Conservation (phyloP, 2,329 filamentous ascomycete genomes). For the Cadophora malorum region DNA sequence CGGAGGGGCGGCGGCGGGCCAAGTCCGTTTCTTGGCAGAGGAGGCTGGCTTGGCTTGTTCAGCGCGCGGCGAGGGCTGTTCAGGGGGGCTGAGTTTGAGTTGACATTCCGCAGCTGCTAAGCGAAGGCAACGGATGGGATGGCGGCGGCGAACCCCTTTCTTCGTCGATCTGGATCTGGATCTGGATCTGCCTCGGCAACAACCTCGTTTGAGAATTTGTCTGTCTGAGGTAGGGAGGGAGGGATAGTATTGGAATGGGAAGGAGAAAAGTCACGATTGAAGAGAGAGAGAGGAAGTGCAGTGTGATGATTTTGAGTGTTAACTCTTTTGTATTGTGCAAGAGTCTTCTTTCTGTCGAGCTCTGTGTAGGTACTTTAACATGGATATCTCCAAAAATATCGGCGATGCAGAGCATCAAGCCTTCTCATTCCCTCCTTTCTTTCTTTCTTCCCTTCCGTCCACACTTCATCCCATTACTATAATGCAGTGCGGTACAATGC, state of each 20-base stretch:
- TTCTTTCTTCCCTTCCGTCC: neutral
- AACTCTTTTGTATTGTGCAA: constrained; percentile 12
- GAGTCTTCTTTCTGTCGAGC: neutral
- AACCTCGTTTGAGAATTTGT: neutral
- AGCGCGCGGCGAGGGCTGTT: constrained; percentile 4
- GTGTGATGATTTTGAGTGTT: constrained; percentile 6
- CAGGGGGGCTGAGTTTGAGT: constrained; percentile 7
- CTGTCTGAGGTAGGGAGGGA: neutral
- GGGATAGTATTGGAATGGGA: neutral
- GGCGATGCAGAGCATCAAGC: constrained; percentile 23
- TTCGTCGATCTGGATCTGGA: constrained; percentile 3
- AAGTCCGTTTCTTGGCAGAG: neutral
- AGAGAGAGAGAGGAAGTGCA: neutral
- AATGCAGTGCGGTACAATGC: constrained; percentile 10
- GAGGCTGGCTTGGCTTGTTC: neutral
- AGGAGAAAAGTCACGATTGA: neutral
- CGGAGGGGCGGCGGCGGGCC: neutral
- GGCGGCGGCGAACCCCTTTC: neutral
- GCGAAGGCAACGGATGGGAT: neutral
- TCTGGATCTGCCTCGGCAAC: constrained; percentile 7
- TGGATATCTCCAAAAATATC: neutral
- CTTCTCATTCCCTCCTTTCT: neutral
- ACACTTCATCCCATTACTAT: constrained; percentile 13
- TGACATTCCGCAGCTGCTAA: constrained; percentile 2
- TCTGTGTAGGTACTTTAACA: neutral